phyloP scores from a whole-genome alignment of 163 green algal species.

The Scenedesmus sp. region DNA sequence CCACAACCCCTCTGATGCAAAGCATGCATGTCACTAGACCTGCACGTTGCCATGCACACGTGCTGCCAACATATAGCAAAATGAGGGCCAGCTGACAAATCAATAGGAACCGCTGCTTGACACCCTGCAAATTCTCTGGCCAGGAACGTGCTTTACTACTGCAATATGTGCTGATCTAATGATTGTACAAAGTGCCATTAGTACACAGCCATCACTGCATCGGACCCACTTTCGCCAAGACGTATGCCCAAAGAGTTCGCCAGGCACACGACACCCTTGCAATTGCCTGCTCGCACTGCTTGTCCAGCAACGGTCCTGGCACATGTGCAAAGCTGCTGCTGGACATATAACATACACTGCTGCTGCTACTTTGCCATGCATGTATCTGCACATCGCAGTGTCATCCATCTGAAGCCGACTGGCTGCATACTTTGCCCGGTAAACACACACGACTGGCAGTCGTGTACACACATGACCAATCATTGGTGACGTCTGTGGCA shows the following conservation, averaged over 20 bases:
- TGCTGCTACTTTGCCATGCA: not conserved
- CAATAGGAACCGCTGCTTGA: not conserved
- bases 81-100: not conserved
- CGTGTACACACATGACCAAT: not conserved
- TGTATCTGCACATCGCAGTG: not conserved
- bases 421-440: not conserved
- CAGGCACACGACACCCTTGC: not conserved
- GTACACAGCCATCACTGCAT: slow-evolving; percentile 12
- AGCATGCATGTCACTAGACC: not conserved
- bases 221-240: not conserved
- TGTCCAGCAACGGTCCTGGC: not conserved
- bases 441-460: no score
- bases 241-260: not conserved
- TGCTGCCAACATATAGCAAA: not conserved
- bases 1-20: not conserved
- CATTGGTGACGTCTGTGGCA: not conserved
- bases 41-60: not conserved
- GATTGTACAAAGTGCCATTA: slow-evolving; percentile 7
- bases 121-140: not conserved
- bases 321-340: not conserved
- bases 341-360: not conserved
- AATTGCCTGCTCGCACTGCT: not conserved
- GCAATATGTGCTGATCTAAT: not conserved
- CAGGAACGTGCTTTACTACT: not conserved
- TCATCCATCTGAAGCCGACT: not conserved